Base-by-base conservation (phyloP, 768 basidiomycete genomes). In the Chalciporus chontae region DNA sequence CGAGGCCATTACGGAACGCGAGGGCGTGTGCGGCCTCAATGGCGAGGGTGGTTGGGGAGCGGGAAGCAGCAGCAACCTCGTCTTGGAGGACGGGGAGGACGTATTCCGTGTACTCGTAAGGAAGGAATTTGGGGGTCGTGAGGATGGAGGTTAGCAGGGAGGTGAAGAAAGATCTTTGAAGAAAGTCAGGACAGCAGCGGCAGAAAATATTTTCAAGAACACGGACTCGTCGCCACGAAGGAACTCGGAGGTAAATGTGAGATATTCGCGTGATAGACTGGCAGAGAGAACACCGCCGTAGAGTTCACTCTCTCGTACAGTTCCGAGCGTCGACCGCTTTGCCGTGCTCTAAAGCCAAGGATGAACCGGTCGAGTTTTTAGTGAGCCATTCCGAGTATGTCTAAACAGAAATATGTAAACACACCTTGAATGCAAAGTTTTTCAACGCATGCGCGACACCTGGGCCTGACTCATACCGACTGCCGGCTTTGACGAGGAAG, bases 391-490 rank as follows among this genome's bases (percentile, higher is more conserved):
- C 14, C n/a, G 31, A 24, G 18, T 17, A 8, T 1, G 34, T n/a
- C 26, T 31, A 18, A 48, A 19, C 17, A 40, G 4, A 47, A 38
- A 48, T 34, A 11, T 5, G 1, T 18, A 26, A 40, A 64, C 83
- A 42, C 58, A 97, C 95, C 88, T 96, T 97, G 85, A 95, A 98
- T 52, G 94, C 87, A 80, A 94, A 97, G 82, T 93, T 94, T 80
- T 96, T 96, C 70, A 97, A 79, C 53, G 83, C 86, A 75, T 95
- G 90, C 3, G 95, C 94, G 51, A 93, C 82, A 60, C 95, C 95
- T 38, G 92, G 82, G 65, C 86, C 86, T 55, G 83, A 71, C 76
- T 99, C 89, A 68, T 83, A 94, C 62, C 96, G 77, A 64, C 84
- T 84, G 47, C 95, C 95, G 48, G 91, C 95, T 71, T 94, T 95